These are phyloP conservation scores for Hyparrhenia diplandra DNA, from an alignment of 176 grass and related monocot species.

Conservation along the genomic window DNA sequence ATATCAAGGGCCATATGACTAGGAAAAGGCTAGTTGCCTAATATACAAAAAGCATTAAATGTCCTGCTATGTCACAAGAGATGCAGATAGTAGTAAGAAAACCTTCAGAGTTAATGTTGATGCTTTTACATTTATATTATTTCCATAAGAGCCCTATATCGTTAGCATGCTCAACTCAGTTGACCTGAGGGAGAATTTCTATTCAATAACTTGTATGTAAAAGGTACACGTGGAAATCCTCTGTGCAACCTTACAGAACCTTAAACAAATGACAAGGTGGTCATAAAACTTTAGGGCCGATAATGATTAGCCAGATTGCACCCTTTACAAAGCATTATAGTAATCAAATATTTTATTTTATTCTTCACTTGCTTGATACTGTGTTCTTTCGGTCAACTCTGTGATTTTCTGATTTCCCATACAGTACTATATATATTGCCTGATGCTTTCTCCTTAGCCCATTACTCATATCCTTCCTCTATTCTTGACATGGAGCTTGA, in stretches of 20 bases:
- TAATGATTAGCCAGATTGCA: not conserved
- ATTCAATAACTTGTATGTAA: not conserved
- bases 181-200: not conserved
- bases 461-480: not conserved
- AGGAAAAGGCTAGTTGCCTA: not conserved
- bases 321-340: constrained; percentile 7
- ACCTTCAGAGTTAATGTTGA: not conserved
- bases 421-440: constrained; percentile 32
- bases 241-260: not conserved
- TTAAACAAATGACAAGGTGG: not conserved
- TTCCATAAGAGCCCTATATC: not conserved
- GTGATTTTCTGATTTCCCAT: constrained; percentile 3
- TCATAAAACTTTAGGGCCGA: not conserved
- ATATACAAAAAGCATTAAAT: not conserved
- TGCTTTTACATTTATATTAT: not conserved
- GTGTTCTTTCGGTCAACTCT: constrained; percentile 1
- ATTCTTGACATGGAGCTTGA: constrained; percentile 42
- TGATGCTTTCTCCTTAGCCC: constrained; percentile 8
- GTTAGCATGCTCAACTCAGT: not conserved
- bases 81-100: not conserved
- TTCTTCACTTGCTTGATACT: constrained; percentile 4
- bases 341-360: not conserved
- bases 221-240: not conserved
- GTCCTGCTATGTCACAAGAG: not conserved
- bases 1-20: not conserved